phyloP scores from a whole-genome alignment of 2,329 filamentous ascomycete genomes.

The Exophiala sideris region DNA sequence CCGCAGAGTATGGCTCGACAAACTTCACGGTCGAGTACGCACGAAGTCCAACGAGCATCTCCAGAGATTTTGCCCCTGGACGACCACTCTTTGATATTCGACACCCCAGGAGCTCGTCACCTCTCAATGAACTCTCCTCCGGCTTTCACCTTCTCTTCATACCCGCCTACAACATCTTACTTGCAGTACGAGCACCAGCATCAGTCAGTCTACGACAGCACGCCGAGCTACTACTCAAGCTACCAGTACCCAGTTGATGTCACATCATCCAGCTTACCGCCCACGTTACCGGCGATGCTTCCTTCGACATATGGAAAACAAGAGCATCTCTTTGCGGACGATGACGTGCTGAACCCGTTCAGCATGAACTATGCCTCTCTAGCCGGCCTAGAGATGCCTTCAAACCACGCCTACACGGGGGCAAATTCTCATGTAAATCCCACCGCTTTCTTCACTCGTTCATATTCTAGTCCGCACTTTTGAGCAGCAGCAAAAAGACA shows the following conservation, averaged over 20 bases:
- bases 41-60: slow-evolving; percentile 22
- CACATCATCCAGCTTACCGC: slow-evolving; percentile 37
- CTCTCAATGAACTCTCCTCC: slow-evolving; percentile 21
- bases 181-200: slow-evolving; percentile 25
- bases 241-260: slow-evolving; percentile 40
- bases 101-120: slow-evolving; percentile 20
- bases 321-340: slow-evolving; percentile 51
- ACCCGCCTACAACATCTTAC: slow-evolving; percentile 26
- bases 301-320: slow-evolving; percentile 47
- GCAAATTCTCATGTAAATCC: slow-evolving; percentile 44
- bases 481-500: slow-evolving; percentile 16
- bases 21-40: slow-evolving; percentile 18
- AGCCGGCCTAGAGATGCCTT: slow-evolving; percentile 53
- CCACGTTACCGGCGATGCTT: slow-evolving; percentile 45
- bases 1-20: slow-evolving; percentile 21
- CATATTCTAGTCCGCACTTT: slow-evolving; percentile 21
- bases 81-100: slow-evolving; percentile 23
- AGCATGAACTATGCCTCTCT: slow-evolving; percentile 60
- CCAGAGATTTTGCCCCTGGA: slow-evolving; percentile 28
- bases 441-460: slow-evolving; percentile 29
- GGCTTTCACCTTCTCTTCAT: slow-evolving; percentile 23
- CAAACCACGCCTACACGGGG: slow-evolving; percentile 36
- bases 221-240: slow-evolving; percentile 34
- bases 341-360: slow-evolving; percentile 57
- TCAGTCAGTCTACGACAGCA: slow-evolving; percentile 32